These are phyloP conservation scores for Macrocystidia cucumis DNA, from an alignment of 1,284 basidiomycete genomes.

Conservation along the genomic window DNA sequence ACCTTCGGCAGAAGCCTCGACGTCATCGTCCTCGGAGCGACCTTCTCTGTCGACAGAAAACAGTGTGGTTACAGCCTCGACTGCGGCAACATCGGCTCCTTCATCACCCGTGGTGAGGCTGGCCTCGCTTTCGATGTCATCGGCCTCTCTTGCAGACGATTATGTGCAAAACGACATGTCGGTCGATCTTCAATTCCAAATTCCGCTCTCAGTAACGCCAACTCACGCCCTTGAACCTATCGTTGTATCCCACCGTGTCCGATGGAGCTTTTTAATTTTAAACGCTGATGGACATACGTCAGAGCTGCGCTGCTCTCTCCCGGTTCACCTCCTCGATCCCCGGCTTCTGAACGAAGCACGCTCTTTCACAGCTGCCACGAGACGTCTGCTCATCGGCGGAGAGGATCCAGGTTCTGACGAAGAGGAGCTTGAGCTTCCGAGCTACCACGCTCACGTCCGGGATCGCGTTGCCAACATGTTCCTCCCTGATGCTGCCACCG, in stretches of 20 bases:
- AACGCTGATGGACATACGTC: constrained; percentile 88
- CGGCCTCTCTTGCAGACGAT: too few species aligned
- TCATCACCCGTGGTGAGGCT: background rate
- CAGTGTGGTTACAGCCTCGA: constrained; percentile 3
- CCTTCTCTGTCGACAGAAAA: constrained; percentile 10
- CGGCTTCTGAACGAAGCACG: constrained; percentile 71
- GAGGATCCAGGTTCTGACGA: constrained; percentile 32
- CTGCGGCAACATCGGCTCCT: constrained; percentile 2
- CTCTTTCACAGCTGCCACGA: constrained; percentile 60
- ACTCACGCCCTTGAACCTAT: constrained; percentile 70
- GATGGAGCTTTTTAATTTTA: constrained; percentile 70
- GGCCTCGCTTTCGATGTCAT: background rate
- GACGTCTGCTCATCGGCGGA: constrained; percentile 45
- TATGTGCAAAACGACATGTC: constrained; percentile 37
- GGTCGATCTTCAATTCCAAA: constrained; percentile 34
- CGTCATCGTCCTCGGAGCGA: background rate
- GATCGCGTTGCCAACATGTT: constrained; percentile 84
- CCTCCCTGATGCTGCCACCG: constrained; percentile 52
- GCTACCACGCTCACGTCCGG: constrained; percentile 81
- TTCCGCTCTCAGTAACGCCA: constrained; percentile 48
- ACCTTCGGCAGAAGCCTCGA: background rate
- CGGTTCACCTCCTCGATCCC: constrained; percentile 74
- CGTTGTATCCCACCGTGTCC: constrained; percentile 63
- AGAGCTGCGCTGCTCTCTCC: constrained; percentile 87
- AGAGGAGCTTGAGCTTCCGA: constrained; percentile 72